These are phyloP conservation scores for Beta macrorhiza DNA, from an alignment of 179 eudicot genomes.

Conservation along the genomic window DNA sequence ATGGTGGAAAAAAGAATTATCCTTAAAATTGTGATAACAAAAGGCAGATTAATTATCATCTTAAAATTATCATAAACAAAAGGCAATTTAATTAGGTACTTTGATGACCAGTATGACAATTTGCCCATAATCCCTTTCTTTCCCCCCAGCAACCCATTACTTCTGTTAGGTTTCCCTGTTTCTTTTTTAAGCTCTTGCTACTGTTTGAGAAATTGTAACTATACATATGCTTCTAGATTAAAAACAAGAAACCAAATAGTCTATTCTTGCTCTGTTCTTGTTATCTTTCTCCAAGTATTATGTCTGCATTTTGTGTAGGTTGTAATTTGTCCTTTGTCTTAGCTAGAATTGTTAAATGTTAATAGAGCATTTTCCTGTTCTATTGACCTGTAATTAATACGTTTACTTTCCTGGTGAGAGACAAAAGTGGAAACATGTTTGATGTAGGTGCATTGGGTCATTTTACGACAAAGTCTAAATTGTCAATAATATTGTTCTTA, in stretches of 20 bases:
- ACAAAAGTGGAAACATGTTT: neutral
- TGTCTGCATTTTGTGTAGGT: neutral
- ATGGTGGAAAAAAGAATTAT: too few species aligned
- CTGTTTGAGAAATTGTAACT: neutral
- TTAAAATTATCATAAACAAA: too few species aligned
- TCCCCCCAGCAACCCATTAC: neutral
- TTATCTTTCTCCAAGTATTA: neutral
- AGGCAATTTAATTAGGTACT: neutral
- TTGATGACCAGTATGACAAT: neutral
- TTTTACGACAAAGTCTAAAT: too few species aligned
- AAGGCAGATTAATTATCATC: too few species aligned
- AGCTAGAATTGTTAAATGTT: neutral
- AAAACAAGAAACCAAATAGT: neutral
- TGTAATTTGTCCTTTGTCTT: neutral
- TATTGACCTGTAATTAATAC: neutral
- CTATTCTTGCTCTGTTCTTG: neutral
- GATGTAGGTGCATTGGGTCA: too few species aligned
- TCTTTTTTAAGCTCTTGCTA: neutral
- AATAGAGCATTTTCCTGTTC: neutral
- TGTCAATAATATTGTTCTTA: too few species aligned
- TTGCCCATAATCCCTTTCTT: neutral
- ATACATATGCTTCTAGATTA: too few species aligned
- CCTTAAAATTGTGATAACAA: too few species aligned
- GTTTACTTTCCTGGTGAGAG: neutral
- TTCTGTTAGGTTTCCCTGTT: conserved; percentile 1